Conservation (phyloP, 768 basidiomycete genomes). For the Leccinum olivaceopallidum region DNA sequence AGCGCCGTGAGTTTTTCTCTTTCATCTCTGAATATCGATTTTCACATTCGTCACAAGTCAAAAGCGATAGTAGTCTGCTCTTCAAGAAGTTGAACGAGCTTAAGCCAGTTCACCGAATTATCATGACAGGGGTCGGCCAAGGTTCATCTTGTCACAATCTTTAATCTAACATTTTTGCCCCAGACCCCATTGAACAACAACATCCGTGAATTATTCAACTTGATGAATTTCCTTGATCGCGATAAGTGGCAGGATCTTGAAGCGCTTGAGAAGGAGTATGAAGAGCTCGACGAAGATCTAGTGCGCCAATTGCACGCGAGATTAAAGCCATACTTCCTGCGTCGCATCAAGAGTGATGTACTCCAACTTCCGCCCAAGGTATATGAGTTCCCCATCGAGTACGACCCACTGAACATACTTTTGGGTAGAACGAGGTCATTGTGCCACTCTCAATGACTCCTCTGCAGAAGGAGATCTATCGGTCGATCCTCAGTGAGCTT, state of each 20-base stretch:
- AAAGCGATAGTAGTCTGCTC: constrained; percentile 75
- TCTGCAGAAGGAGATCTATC: constrained; percentile 86
- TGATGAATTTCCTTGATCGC: constrained; percentile 94
- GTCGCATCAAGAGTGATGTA: constrained; percentile 92
- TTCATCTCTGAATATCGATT: not conserved
- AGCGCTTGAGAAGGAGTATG: constrained; percentile 70
- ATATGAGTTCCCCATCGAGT: constrained; percentile 2
- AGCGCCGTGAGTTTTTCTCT: constrained; percentile 61
- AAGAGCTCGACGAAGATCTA: constrained; percentile 75
- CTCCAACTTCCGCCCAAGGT: constrained; percentile 92
- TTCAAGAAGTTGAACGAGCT: constrained; percentile 84
- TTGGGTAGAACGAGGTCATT: constrained; percentile 78
- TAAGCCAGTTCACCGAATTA: constrained; percentile 74
- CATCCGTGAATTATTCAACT: constrained; percentile 92
- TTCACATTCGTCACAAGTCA: constrained; percentile 52
- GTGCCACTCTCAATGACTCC: constrained; percentile 88
- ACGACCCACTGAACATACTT: constrained; percentile 4
- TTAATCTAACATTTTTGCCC: not conserved
- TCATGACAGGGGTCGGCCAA: constrained; percentile 79
- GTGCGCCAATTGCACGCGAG: constrained; percentile 77
- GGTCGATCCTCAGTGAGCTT: constrained; percentile 71
- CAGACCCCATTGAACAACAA: constrained; percentile 97
- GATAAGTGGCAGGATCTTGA: constrained; percentile 74
- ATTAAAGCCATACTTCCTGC: constrained; percentile 88
- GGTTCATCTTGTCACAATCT: not conserved